phyloP scores from a whole-genome alignment of 169 alveolate species.

The Cyclospora cayetanensis region DNA sequence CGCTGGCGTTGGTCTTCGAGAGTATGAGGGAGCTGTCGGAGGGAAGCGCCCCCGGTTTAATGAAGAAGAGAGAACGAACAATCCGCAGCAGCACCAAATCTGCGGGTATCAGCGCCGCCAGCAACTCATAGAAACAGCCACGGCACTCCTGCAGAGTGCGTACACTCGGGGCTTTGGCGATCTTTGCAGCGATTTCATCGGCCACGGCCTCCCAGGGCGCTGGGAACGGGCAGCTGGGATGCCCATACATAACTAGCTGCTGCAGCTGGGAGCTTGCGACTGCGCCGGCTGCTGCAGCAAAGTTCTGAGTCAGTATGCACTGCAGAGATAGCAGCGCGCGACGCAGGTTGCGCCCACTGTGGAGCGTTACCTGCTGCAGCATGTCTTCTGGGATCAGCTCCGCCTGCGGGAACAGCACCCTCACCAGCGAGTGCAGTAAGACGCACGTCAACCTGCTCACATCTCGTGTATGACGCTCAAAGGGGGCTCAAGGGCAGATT shows the following conservation, averaged over 20 bases:
- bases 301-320: slow-evolving; percentile 6
- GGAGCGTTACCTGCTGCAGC: slow-evolving; percentile 80
- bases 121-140: slow-evolving; percentile 21
- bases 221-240: slow-evolving; percentile 29
- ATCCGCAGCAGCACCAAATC: slow-evolving; percentile 26
- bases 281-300: slow-evolving; percentile 25
- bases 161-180: not conserved
- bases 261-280: slow-evolving; percentile 29
- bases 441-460: too few species aligned
- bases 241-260: not conserved
- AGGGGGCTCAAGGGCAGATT: too few species aligned
- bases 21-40: not conserved
- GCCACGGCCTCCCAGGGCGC: slow-evolving; percentile 45
- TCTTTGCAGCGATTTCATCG: slow-evolving; percentile 14
- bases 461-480: too few species aligned
- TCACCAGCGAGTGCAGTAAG: not conserved
- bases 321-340: slow-evolving; percentile 90
- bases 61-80: not conserved
- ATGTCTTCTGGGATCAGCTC: slow-evolving; percentile 82
- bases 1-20: not conserved
- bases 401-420: slow-evolving; percentile 38
- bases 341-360: slow-evolving; percentile 88
- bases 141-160: slow-evolving; percentile 31
- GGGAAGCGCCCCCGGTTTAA: not conserved
- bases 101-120: slow-evolving; percentile 39